A percentile compares a stretch with the other conserved stretches of the same genome.
These are phyloP conservation scores for Rosa multiflora DNA, from an alignment of 306 rosid species.

Conservation along the genomic window DNA sequence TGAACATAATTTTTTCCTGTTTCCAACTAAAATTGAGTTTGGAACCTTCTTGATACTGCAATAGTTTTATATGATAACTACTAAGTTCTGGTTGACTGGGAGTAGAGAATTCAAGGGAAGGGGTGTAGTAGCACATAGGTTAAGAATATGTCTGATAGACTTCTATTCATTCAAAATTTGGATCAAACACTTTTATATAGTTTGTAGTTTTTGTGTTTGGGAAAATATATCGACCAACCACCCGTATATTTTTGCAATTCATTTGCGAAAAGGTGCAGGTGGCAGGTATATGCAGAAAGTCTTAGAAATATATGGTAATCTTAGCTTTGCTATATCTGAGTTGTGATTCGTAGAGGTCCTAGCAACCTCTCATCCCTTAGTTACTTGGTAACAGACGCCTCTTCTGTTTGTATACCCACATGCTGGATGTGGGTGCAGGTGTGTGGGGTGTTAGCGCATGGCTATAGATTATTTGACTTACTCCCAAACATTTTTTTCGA, in stretches of 20 bases:
- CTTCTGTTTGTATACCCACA: not conserved
- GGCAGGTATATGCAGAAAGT: not conserved
- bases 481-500: not conserved
- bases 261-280: not conserved
- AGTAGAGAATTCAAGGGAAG: not conserved
- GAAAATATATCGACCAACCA: not conserved
- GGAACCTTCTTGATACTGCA: not conserved
- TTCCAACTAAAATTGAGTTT: not conserved
- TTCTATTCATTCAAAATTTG: not conserved
- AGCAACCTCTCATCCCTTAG: not conserved
- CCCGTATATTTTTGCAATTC: not conserved
- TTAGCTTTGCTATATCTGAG: not conserved
- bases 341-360: not conserved
- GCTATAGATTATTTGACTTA: not conserved
- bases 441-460: not conserved
- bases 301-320: not conserved
- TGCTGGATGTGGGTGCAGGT: not conserved
- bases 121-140: not conserved
- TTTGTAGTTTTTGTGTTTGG: not conserved
- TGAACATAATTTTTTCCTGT: constrained; percentile 4
- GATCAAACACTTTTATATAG: not conserved
- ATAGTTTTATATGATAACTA: not conserved
- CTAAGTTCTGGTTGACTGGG: not conserved
- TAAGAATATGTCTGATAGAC: not conserved
- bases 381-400: not conserved